Base-by-base conservation (phyloP, 768 basidiomycete species). In the Floccularia luteovirens region DNA sequence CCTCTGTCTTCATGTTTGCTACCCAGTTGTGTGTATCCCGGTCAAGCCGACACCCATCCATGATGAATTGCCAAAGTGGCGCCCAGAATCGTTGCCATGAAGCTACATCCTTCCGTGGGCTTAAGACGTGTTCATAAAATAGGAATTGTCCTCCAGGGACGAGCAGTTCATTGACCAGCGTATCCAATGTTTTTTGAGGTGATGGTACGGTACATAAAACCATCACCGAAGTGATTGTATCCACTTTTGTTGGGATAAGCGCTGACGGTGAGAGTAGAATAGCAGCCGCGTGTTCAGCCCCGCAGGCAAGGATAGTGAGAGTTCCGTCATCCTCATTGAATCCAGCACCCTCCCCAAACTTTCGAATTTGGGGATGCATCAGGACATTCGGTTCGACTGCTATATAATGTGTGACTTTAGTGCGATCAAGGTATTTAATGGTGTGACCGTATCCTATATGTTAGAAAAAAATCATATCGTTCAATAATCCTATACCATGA, bases 21-120 rank as follows among this genome's bases (percentile, higher is more conserved):
- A 79, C 48, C 63, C 68, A 75, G 0, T 69, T 10, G 52, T 74
- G 67, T 2, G 73, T 70, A 8, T 76, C 74, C 5, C 77, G 63
- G 46, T 83, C 79, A 30, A 86, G 48, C 43, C 61, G 61, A 49
- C 85, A 87, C 11, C 84, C 83, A 48, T 77, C 81, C 40, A 81
- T 76, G 1, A 61, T 57, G 1, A 66, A 28, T 4, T 53, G 51
- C 86, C 86, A 89, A 3, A 86, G 4, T 0, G 84, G 84, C 1
- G 79, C 69, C 85, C 83, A 87, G 36, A 83, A 67, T 0, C 63
- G 45, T 56, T 89, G 86, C 82, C 83, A 87, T 74, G 76, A 74
- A 5, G 72, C 72, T 2, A 84, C 72, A 44, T 80, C 75, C 5
- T 49, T 38, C 0, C 58, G 55, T 1, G 63, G 70, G 47, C 70